These are phyloP conservation scores for Penicillium corylophilum DNA, from an alignment of 2,329 filamentous ascomycete species.

Conservation along the genomic window DNA sequence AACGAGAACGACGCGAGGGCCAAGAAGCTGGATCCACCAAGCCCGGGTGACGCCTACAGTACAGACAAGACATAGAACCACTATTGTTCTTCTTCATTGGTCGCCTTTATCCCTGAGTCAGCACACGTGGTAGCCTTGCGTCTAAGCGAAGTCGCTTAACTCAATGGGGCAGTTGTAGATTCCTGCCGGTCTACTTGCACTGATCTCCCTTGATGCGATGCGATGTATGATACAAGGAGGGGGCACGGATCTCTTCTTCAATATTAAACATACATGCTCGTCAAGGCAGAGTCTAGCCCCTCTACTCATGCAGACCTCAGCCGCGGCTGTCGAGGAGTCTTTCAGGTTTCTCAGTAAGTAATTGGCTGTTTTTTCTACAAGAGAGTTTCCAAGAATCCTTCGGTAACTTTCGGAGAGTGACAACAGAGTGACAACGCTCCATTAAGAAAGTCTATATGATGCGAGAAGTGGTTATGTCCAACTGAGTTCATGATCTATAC, in stretches of 20 bases:
- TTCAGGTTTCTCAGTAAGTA: neutral
- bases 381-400: no score
- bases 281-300: neutral
- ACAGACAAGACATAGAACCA: neutral
- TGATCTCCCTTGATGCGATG: neutral
- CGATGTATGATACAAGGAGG: neutral
- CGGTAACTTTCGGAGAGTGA: no score
- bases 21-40: neutral
- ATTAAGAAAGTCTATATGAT: neutral
- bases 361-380: no score
- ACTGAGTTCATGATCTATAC: neutral
- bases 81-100: slow-evolving; percentile 4
- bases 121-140: slow-evolving; percentile 7
- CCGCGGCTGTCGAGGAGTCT: neutral
- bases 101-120: slow-evolving; percentile 1
- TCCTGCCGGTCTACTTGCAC: neutral
- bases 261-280: neutral
- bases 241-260: neutral
- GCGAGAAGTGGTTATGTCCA: neutral
- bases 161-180: slow-evolving; percentile 10
- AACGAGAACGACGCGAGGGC: neutral
- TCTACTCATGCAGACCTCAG: neutral
- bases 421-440: no score
- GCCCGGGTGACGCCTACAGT: neutral
- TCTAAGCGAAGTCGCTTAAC: slow-evolving; percentile 11